phyloP scores from a whole-genome alignment of 75 land plant genomes.

The Sequoiadendron giganteum region DNA sequence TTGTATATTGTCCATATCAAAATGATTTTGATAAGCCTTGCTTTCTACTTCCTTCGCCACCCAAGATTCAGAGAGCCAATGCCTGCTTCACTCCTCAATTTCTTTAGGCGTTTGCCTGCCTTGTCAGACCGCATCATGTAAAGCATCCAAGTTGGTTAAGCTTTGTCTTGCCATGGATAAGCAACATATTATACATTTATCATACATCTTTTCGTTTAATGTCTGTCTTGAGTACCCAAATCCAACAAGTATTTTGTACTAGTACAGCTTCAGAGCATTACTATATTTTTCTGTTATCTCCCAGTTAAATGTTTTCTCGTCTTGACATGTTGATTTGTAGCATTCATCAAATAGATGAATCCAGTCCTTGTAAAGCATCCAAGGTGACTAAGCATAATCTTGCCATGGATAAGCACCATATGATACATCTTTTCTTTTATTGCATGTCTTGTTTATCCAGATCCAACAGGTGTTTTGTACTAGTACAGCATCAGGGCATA shows the following conservation, averaged over 20 bases:
- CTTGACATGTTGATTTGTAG: too few species aligned
- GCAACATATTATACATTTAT: not conserved
- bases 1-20: conserved; percentile 65
- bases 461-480: not conserved
- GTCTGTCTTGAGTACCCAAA: not conserved
- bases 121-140: conserved; percentile 62
- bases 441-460: not conserved
- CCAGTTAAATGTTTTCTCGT: too few species aligned
- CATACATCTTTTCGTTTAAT: not conserved
- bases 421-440: not conserved
- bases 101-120: conserved; percentile 71
- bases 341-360: too few species aligned
- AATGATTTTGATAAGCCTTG: conserved; percentile 65
- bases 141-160: not conserved
- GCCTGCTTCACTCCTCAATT: conserved; percentile 70
- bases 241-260: not conserved
- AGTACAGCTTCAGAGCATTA: not conserved
- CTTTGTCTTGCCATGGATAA: not conserved
- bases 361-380: conserved; percentile 23
- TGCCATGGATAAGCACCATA: not conserved
- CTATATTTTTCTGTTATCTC: too few species aligned
- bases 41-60: conserved; percentile 71
- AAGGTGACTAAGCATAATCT: not conserved
- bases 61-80: conserved; percentile 81
- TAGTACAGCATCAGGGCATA: not conserved